Conservation (phyloP, 164 flowering plant species). For the Dillenia suffruticosa region DNA sequence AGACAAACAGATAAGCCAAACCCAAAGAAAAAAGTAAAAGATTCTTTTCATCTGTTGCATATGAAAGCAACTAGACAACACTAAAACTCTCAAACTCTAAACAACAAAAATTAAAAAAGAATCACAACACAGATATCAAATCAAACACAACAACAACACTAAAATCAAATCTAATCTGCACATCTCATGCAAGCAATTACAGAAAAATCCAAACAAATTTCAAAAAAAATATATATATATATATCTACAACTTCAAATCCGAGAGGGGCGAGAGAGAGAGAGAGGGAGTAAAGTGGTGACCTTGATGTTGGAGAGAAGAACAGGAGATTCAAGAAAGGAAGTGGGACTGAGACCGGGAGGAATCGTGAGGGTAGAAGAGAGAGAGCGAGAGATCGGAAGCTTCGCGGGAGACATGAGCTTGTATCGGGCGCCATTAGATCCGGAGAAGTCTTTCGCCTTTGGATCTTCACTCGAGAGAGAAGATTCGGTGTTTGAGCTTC, state of each 20-base stretch:
- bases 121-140: constrained; percentile 22
- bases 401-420: constrained; percentile 90
- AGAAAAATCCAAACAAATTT: neutral
- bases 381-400: constrained; percentile 83
- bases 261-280: neutral
- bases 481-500: constrained; percentile 6
- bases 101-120: constrained; percentile 10
- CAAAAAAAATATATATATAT: neutral
- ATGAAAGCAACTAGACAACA: constrained; percentile 12
- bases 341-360: constrained; percentile 90
- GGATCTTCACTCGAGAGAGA: neutral
- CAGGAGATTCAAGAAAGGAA: constrained; percentile 62
- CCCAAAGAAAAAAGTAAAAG: constrained; percentile 16
- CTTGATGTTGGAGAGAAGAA: constrained; percentile 58
- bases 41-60: constrained; percentile 15
- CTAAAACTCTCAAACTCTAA: constrained; percentile 4
- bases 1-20: constrained; percentile 8
- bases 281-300: constrained; percentile 21
- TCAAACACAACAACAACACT: neutral
- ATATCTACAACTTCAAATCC: neutral
- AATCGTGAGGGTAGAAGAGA: constrained; percentile 43
- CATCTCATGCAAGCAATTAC: too few species aligned
- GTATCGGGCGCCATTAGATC: constrained; percentile 50
- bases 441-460: constrained; percentile 12
- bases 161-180: neutral